Percentiles rank a stretch among this genome's conserved stretches.
These are phyloP conservation scores for Diaporthe vexans DNA, from an alignment of 2,329 filamentous ascomycete genomes.

Conservation along the genomic window DNA sequence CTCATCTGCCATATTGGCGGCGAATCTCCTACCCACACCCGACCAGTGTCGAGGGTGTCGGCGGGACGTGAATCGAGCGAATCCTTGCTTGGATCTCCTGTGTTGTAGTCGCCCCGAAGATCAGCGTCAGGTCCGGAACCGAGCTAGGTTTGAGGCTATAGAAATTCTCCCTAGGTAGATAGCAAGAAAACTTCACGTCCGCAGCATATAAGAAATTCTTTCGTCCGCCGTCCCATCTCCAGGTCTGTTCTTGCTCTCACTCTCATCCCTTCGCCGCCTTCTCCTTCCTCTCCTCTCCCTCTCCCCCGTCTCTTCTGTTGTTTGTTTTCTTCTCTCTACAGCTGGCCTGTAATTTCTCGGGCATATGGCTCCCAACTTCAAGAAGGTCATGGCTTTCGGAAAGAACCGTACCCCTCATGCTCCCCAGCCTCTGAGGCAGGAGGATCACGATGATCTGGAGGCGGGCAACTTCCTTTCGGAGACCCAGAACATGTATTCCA, in stretches of 20 bases:
- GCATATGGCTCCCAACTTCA: slow-evolving; percentile 51
- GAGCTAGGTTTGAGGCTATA: slow-evolving; percentile 39
- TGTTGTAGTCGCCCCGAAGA: slow-evolving; percentile 37
- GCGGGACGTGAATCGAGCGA: slow-evolving; percentile 31
- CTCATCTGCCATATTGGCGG: slow-evolving; percentile 29
- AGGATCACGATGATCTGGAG: slow-evolving; percentile 49
- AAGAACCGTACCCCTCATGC: slow-evolving; percentile 45
- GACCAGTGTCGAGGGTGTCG: slow-evolving; percentile 33
- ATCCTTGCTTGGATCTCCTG: slow-evolving; percentile 40
- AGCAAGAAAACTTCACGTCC: slow-evolving; percentile 34
- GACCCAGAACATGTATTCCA: slow-evolving; percentile 46
- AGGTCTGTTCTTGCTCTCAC: not conserved
- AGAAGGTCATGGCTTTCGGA: slow-evolving; percentile 50
- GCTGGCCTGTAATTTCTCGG: slow-evolving; percentile 50
- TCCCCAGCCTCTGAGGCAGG: slow-evolving; percentile 45
- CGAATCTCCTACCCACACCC: slow-evolving; percentile 32
- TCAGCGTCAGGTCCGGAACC: slow-evolving; percentile 33
- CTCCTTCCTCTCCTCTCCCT: slow-evolving; percentile 42
- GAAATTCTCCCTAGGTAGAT: slow-evolving; percentile 23
- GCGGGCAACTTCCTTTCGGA: slow-evolving; percentile 50
- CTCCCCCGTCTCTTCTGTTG: slow-evolving; percentile 37
- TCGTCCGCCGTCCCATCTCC: slow-evolving; percentile 20
- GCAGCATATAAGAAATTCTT: slow-evolving; percentile 39
- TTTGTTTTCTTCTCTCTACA: slow-evolving; percentile 44
- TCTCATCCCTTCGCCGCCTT: slow-evolving; percentile 39